phyloP scores from a whole-genome alignment of 441 rosid genomes.

The Eruca vesicaria region DNA sequence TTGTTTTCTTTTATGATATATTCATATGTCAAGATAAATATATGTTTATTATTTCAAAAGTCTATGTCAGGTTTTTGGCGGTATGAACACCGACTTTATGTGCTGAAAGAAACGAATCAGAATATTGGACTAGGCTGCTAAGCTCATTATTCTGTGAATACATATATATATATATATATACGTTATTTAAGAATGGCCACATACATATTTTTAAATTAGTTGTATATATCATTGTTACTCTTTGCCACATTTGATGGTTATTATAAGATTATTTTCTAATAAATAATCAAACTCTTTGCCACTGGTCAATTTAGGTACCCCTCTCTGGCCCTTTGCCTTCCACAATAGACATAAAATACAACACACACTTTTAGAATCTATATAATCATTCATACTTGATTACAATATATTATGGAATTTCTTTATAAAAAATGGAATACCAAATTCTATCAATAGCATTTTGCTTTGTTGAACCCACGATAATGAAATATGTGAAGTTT shows the following conservation, averaged over 20 bases:
- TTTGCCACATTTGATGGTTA: too few relatives aligned
- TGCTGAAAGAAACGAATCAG: conserved; percentile 24
- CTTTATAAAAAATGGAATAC: neutral
- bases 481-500: too few relatives aligned
- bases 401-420: neutral
- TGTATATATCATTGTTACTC: too few relatives aligned
- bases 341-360: neutral
- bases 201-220: neutral
- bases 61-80: too few relatives aligned
- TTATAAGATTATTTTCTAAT: too few relatives aligned
- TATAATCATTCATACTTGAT: neutral
- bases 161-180: too few relatives aligned
- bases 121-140: conserved; percentile 23
- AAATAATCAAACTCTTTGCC: too few relatives aligned
- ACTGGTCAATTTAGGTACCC: too few relatives aligned
- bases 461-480: neutral
- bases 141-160: neutral
- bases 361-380: neutral
- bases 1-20: too few relatives aligned
- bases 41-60: too few relatives aligned
- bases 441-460: neutral
- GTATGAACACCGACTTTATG: neutral
- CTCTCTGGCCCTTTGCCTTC: too few relatives aligned
- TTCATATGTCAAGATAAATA: too few relatives aligned
- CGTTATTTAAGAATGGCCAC: neutral